phyloP scores from a whole-genome alignment of 2,329 filamentous ascomycete species.

The Ascochyta clinopodiicola region DNA sequence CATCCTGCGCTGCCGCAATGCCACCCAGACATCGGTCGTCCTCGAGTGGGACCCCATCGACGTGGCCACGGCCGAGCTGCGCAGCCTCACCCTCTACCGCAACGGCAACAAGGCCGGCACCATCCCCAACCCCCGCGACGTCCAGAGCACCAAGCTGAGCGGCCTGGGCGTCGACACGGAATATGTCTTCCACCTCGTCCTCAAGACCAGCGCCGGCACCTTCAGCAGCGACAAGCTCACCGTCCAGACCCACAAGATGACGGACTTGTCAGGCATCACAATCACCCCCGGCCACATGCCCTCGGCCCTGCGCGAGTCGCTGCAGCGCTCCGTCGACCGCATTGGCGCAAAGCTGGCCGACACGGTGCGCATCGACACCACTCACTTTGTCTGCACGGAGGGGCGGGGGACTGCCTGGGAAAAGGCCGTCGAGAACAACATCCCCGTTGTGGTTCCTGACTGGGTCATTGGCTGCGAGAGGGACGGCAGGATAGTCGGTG shows the following conservation, averaged over 20 bases:
- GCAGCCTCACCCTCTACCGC: slow-evolving; percentile 88
- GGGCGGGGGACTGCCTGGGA: slow-evolving; percentile 91
- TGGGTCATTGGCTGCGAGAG: slow-evolving; percentile 98
- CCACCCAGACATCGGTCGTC: slow-evolving; percentile 96
- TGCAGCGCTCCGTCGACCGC: slow-evolving; percentile 77
- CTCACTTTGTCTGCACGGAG: slow-evolving; percentile 97
- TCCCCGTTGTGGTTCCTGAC: slow-evolving; percentile 93
- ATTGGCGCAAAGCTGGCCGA: slow-evolving; percentile 94
- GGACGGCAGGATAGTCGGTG: slow-evolving; percentile 89
- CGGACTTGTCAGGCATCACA: slow-evolving; percentile 92
- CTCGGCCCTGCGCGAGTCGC: slow-evolving; percentile 71
- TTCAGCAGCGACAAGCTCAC: slow-evolving; percentile 81
- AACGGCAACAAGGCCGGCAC: slow-evolving; percentile 97
- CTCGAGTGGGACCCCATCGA: slow-evolving; percentile 97
- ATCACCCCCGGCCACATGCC: slow-evolving; percentile 90
- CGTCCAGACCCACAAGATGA: slow-evolving; percentile 98
- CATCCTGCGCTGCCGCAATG: slow-evolving; percentile 88
- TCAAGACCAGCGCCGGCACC: slow-evolving; percentile 89
- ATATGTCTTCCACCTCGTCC: slow-evolving; percentile 91
- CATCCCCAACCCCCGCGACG: slow-evolving; percentile 85
- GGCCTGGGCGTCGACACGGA: slow-evolving; percentile 96
- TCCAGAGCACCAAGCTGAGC: slow-evolving; percentile 95
- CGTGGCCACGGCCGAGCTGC: slow-evolving; percentile 88
- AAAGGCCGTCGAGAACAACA: slow-evolving; percentile 96
- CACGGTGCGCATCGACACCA: slow-evolving; percentile 92